Conservation (phyloP, 2,329 filamentous ascomycete genomes). For the Aspergillus sp. region DNA sequence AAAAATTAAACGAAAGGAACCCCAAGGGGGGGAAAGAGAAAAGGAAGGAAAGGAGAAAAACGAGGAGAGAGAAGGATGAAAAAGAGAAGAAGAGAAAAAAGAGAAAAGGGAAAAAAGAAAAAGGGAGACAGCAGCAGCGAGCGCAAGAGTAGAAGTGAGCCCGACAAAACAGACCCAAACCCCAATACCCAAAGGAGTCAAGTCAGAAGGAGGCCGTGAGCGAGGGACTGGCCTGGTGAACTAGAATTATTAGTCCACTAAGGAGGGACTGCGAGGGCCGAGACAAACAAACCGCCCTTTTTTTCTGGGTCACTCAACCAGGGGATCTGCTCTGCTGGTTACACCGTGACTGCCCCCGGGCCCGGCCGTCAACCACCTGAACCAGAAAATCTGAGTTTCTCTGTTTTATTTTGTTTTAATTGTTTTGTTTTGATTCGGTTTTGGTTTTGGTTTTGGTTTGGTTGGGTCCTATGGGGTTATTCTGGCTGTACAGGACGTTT, state of each 20-base stretch:
- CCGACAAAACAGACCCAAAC: constrained; percentile 11
- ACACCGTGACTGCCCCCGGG: constrained; percentile 15
- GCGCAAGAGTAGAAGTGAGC: constrained; percentile 2
- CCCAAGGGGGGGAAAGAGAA: constrained; percentile 16
- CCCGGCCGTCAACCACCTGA: constrained; percentile 16
- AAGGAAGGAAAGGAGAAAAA: constrained; percentile 8
- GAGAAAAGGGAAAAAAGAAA: constrained; percentile 3
- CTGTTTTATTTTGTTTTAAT: neutral
- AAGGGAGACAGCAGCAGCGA: neutral
- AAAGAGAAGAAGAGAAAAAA: constrained; percentile 14
- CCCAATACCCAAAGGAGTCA: constrained; percentile 14
- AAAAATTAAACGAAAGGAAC: neutral
- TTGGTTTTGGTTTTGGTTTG: neutral
- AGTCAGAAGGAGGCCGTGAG: constrained; percentile 11
- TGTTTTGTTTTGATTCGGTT: neutral
- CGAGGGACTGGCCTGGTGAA: constrained; percentile 14
- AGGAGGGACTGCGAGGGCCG: constrained; percentile 9
- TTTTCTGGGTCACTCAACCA: constrained; percentile 13
- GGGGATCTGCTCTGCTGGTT: constrained; percentile 15
- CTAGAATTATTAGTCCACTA: neutral
- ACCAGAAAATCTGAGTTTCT: constrained; percentile 3
- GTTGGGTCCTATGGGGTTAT: no score
- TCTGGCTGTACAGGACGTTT: no score
- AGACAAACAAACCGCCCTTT: constrained; percentile 20
- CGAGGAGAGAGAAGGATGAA: constrained; percentile 9